These are phyloP conservation scores for Moesziomyces sp. DNA, from an alignment of 1,284 basidiomycete genomes.

Conservation along the genomic window DNA sequence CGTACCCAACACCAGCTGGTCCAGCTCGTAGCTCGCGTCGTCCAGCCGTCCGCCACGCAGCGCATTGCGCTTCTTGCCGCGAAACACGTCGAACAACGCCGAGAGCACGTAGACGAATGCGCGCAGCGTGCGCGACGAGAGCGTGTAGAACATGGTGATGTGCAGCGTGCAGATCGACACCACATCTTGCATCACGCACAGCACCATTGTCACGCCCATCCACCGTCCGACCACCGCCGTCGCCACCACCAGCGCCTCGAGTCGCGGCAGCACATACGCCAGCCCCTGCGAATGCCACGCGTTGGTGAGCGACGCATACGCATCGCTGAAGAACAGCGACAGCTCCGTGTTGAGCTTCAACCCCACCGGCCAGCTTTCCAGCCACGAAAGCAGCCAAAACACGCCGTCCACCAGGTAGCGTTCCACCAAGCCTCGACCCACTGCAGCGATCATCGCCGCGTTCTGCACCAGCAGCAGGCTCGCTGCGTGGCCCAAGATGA, in stretches of 20 bases:
- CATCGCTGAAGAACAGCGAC: constrained; percentile 80
- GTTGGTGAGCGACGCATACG: constrained; percentile 72
- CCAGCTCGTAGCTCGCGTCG: constrained; percentile 88
- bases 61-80: constrained; percentile 74
- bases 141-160: constrained; percentile 77
- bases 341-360: constrained; percentile 95
- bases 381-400: constrained; percentile 75
- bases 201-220: constrained; percentile 77
- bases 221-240: constrained; percentile 73
- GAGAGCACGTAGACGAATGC: constrained; percentile 75
- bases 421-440: constrained; percentile 6
- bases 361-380: constrained; percentile 94
- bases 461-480: constrained; percentile 68
- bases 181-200: constrained; percentile 78
- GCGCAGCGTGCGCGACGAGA: constrained; percentile 76
- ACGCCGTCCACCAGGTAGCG: constrained; percentile 22
- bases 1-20: constrained; percentile 92
- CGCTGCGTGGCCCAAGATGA: constrained; percentile 81
- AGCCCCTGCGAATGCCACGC: constrained; percentile 30
- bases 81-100: constrained; percentile 91
- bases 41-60: constrained; percentile 83
- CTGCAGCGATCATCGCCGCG: constrained; percentile 4
- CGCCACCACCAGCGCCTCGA: constrained; percentile 67
- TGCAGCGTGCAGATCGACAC: constrained; percentile 79
- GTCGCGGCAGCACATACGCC: constrained; percentile 8